Evolutionary conservation across 2,329 filamentous ascomycete genomes (phyloP).

Genomic region (Microthyrium microscopicum): DNA sequence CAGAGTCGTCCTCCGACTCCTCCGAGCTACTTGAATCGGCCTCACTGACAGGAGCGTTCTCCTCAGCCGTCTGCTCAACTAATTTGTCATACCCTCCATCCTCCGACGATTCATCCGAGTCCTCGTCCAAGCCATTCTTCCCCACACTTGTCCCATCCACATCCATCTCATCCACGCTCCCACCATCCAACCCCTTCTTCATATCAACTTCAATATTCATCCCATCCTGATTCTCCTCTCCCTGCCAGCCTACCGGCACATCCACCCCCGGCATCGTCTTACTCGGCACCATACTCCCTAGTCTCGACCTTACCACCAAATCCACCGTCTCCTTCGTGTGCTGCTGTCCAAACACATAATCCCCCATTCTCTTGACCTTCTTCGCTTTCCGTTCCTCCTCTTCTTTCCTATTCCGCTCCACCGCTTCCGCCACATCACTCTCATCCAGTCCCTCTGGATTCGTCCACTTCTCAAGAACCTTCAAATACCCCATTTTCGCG

Average conservation of each 20-base stretch:
- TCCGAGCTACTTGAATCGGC: background rate
- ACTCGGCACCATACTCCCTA: background rate
- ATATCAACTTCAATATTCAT: background rate
- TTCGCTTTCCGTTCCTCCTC: slow-evolving; percentile 9
- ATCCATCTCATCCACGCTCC: slow-evolving; percentile 19
- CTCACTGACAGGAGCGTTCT: background rate
- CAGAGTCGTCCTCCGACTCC: background rate
- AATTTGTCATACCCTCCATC: slow-evolving; percentile 7
- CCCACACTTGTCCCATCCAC: slow-evolving; percentile 37
- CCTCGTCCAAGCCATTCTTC: slow-evolving; percentile 34
- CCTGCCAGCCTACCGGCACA: slow-evolving; percentile 9
- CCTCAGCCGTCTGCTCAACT: slow-evolving; percentile 4
- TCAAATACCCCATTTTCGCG: background rate
- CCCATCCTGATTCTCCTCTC: slow-evolving; percentile 5
- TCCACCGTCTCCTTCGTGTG: too few species aligned
- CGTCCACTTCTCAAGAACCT: slow-evolving; percentile 19
- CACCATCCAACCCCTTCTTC: slow-evolving; percentile 8
- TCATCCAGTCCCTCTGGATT: slow-evolving; percentile 27
- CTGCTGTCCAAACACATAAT: background rate
- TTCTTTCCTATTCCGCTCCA: slow-evolving; percentile 18
- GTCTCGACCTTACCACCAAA: background rate
- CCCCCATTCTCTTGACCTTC: slow-evolving; percentile 8
- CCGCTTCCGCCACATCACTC: slow-evolving; percentile 19
- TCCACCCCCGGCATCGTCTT: slow-evolving; percentile 10
- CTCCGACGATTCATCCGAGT: slow-evolving; percentile 22